Conservation (phyloP, 108 stramenopile species). For the Conticribra guillardii region DNA sequence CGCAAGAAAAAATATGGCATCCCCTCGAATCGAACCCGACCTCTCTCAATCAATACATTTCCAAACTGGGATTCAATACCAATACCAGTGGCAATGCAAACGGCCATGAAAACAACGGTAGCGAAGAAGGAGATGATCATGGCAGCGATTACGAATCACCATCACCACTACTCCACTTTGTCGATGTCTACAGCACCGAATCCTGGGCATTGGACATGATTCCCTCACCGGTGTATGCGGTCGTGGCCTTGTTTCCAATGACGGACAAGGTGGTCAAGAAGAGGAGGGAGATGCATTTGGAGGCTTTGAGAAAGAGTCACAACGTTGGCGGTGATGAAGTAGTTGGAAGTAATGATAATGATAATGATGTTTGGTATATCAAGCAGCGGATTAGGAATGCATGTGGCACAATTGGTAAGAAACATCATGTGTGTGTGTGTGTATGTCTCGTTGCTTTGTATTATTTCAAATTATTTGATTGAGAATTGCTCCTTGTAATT, state of each 20-base stretch:
- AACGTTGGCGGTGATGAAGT: not conserved
- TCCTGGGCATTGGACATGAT: constrained; percentile 86
- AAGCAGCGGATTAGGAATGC: constrained; percentile 84
- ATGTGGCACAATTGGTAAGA: constrained; percentile 78
- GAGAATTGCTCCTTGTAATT: not conserved
- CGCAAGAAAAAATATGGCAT: too few relatives aligned
- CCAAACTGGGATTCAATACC: too few relatives aligned
- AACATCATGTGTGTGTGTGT: too few relatives aligned
- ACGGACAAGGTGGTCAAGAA: constrained; percentile 33
- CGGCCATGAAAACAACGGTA: too few relatives aligned
- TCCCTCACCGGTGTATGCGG: constrained; percentile 66
- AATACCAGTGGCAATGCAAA: too few relatives aligned
- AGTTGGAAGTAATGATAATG: not conserved
- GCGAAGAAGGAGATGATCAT: too few relatives aligned
- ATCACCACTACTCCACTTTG: constrained; percentile 74
- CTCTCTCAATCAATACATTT: too few relatives aligned
- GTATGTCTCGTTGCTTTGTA: too few relatives aligned
- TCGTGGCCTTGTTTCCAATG: constrained; percentile 76
- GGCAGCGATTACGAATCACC: too few relatives aligned
- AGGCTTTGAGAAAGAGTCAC: not conserved
- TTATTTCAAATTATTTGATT: too few relatives aligned
- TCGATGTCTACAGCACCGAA: constrained; percentile 80
- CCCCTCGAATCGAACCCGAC: too few relatives aligned
- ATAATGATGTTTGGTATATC: constrained; percentile 58
- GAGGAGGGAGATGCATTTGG: constrained; percentile 27